phyloP scores from a whole-genome alignment of 768 basidiomycete genomes.

The Sporobolomyces pararoseus region DNA sequence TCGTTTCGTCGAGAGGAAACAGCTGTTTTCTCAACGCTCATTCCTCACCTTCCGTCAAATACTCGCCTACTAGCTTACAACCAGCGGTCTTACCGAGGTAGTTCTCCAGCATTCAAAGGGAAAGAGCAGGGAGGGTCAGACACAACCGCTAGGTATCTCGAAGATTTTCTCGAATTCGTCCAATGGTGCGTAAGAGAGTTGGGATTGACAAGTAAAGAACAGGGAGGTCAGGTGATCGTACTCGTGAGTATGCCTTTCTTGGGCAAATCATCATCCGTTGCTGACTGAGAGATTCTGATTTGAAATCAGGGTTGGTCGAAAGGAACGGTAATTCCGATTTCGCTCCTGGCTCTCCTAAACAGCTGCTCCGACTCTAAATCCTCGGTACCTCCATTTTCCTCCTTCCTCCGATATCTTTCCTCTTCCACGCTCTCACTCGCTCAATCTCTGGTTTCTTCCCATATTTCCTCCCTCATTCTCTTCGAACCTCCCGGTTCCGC shows the following conservation, averaged over 20 bases:
- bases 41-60: conserved; percentile 17
- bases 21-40: conserved; percentile 37
- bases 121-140: conserved; percentile 19
- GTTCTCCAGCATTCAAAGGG: conserved; percentile 4
- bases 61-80: conserved; percentile 38
- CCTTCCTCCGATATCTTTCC: conserved; percentile 3
- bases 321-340: conserved; percentile 36
- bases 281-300: background rate
- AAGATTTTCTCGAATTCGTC: conserved; percentile 34
- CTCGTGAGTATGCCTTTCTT: conserved; percentile 14
- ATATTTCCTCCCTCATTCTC: conserved; percentile 15
- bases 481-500: conserved; percentile 39
- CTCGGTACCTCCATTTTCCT: background rate
- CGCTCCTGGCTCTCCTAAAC: conserved; percentile 32
- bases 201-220: conserved; percentile 4
- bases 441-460: background rate
- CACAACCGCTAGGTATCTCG: conserved; percentile 24
- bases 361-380: background rate
- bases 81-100: conserved; percentile 30
- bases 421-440: background rate
- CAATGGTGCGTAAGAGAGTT: conserved; percentile 16
- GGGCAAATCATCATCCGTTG: too few species aligned
- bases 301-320: conserved; percentile 36
- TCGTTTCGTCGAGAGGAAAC: background rate
- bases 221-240: conserved; percentile 12